phyloP scores from a whole-genome alignment of 768 basidiomycete genomes.

The Mycena capillaripes region DNA sequence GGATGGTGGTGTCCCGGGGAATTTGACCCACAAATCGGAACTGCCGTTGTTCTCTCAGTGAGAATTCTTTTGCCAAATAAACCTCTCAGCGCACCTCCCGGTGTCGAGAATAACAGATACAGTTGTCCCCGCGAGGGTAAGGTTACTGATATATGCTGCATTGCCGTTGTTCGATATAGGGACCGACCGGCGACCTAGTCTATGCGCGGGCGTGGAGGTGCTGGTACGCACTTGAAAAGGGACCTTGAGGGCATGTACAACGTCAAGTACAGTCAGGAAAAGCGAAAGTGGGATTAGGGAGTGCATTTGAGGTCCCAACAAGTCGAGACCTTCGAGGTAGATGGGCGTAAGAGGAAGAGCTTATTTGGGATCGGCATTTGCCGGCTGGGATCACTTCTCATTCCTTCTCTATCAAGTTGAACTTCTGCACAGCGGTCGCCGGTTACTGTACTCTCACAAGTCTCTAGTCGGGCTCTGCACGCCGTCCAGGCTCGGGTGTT shows the following conservation, averaged over 20 bases:
- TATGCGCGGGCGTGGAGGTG: slow-evolving; percentile 14
- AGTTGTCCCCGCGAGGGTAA: slow-evolving; percentile 51
- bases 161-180: slow-evolving; percentile 53
- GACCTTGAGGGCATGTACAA: slow-evolving; percentile 26
- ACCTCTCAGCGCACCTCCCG: slow-evolving; percentile 59
- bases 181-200: slow-evolving; percentile 30
- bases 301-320: too few relatives aligned
- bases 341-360: not conserved
- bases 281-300: slow-evolving; percentile 36
- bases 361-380: not conserved
- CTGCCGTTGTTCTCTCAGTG: slow-evolving; percentile 50
- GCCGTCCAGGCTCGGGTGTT: not conserved
- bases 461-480: not conserved
- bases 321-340: not conserved
- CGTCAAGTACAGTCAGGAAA: slow-evolving; percentile 31
- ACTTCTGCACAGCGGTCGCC: not conserved
- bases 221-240: slow-evolving; percentile 41
- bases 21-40: slow-evolving; percentile 72
- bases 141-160: slow-evolving; percentile 55
- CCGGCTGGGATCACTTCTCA: not conserved
- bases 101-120: slow-evolving; percentile 62
- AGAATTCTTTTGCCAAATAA: not conserved
- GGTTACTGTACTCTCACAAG: not conserved
- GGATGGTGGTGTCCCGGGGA: slow-evolving; percentile 57
- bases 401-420: not conserved